Evolutionary conservation across 331 rosid genomes (phyloP).

Genomic region (Malus hybrid): DNA sequence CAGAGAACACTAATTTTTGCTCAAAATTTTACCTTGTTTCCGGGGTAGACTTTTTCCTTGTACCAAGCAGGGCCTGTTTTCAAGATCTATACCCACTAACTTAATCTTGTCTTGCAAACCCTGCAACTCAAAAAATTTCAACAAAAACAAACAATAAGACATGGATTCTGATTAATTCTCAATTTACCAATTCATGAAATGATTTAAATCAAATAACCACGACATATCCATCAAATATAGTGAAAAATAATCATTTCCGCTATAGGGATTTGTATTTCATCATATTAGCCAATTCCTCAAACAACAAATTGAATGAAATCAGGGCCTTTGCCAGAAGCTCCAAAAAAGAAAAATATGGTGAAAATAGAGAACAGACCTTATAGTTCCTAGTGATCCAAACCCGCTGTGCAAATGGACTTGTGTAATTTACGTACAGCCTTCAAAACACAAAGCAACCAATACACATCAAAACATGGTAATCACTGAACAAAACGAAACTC

Average conservation of each 20-base stretch:
- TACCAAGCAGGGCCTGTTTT: constrained; percentile 36
- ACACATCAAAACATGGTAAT: neutral
- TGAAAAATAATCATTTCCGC: neutral
- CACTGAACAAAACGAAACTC: no score
- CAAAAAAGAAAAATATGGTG: neutral
- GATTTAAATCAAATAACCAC: neutral
- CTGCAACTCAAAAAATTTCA: constrained; percentile 9
- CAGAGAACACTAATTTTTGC: neutral
- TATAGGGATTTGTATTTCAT: neutral
- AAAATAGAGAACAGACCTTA: neutral
- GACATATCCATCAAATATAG: neutral
- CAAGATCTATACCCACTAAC: constrained; percentile 22
- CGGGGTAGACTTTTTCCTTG: constrained; percentile 49
- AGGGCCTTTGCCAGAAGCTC: neutral
- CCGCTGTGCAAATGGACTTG: constrained; percentile 23
- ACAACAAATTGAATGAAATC: neutral
- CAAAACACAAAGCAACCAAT: neutral
- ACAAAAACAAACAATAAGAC: neutral
- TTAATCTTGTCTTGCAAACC: constrained; percentile 32
- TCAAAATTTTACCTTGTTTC: constrained; percentile 44
- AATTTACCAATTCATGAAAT: neutral
- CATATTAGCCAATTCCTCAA: no score
- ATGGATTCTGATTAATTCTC: neutral
- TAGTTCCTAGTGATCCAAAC: constrained; percentile 16
- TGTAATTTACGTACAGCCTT: constrained; percentile 10